Conservation (phyloP, 495 filamentous ascomycete species). For the Platismatia glauca region DNA sequence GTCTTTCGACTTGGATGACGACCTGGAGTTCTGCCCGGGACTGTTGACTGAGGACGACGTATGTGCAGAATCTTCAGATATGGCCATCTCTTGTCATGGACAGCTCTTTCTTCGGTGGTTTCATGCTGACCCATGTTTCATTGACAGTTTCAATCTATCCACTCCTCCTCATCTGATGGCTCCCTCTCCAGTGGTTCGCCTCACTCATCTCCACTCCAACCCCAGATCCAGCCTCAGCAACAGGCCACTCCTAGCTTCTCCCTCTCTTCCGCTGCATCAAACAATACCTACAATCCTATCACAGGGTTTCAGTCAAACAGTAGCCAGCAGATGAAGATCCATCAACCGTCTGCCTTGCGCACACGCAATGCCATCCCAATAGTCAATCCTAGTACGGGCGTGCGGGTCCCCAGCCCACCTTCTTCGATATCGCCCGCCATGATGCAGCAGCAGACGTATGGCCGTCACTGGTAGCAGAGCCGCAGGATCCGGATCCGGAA, state of each 20-base stretch:
- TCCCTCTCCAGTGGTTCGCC: slow-evolving; percentile 92
- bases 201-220: slow-evolving; percentile 77
- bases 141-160: slow-evolving; percentile 74
- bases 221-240: slow-evolving; percentile 65
- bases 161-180: slow-evolving; percentile 81
- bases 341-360: slow-evolving; percentile 80
- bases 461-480: slow-evolving; percentile 50
- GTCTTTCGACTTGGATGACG: slow-evolving; percentile 95
- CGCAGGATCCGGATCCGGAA: slow-evolving; percentile 27
- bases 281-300: slow-evolving; percentile 58
- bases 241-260: slow-evolving; percentile 72
- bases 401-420: slow-evolving; percentile 82
- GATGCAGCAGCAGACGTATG: slow-evolving; percentile 59
- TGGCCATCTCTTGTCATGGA: neutral
- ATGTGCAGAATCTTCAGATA: slow-evolving; percentile 38
- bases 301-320: slow-evolving; percentile 37
- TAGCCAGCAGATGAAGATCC: slow-evolving; percentile 59
- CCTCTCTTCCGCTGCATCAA: slow-evolving; percentile 60
- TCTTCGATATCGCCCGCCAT: slow-evolving; percentile 78
- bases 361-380: slow-evolving; percentile 96
- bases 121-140: neutral
- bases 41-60: slow-evolving; percentile 95
- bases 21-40: slow-evolving; percentile 90
- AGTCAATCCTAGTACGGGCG: slow-evolving; percentile 88
- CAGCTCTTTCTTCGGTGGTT: neutral